Conservation (phyloP, 768 basidiomycete genomes). For the Gyrodon lividus region DNA sequence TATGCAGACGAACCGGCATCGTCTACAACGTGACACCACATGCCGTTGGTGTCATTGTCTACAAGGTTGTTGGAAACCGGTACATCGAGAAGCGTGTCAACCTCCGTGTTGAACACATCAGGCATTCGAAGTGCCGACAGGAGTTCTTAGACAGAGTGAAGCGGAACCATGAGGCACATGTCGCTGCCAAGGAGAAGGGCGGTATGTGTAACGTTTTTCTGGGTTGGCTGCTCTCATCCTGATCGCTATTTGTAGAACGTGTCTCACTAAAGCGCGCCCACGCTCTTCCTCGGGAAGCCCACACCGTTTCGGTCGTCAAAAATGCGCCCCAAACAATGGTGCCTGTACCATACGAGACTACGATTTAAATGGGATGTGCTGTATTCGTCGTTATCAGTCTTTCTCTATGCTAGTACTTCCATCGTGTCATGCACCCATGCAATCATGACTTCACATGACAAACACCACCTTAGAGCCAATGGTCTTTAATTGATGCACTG, state of each 20-base stretch:
- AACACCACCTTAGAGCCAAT: neutral
- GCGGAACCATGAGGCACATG: constrained; percentile 81
- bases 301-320: constrained; percentile 63
- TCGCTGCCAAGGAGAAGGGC: constrained; percentile 86
- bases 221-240: neutral
- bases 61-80: constrained; percentile 98
- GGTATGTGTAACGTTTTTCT: constrained; percentile 44
- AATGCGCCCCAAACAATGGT: constrained; percentile 93
- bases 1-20: constrained; percentile 87
- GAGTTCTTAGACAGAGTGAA: constrained; percentile 97
- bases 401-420: constrained; percentile 18
- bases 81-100: constrained; percentile 99
- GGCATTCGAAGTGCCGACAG: constrained; percentile 95
- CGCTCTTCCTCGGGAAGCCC: constrained; percentile 75
- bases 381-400: constrained; percentile 6
- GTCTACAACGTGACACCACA: constrained; percentile 97
- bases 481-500: too few species aligned
- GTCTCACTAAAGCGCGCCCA: constrained; percentile 86
- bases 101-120: constrained; percentile 93
- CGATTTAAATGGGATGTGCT: constrained; percentile 62
- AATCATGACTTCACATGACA: constrained; percentile 19
- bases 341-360: constrained; percentile 94
- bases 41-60: constrained; percentile 93
- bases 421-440: constrained; percentile 17
- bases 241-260: constrained; percentile 50